Evolutionary conservation across 768 basidiomycete species (phyloP), one percentile per base, ranked within the genome.

Genomic region (Macrolepiota albuminosa): DNA sequence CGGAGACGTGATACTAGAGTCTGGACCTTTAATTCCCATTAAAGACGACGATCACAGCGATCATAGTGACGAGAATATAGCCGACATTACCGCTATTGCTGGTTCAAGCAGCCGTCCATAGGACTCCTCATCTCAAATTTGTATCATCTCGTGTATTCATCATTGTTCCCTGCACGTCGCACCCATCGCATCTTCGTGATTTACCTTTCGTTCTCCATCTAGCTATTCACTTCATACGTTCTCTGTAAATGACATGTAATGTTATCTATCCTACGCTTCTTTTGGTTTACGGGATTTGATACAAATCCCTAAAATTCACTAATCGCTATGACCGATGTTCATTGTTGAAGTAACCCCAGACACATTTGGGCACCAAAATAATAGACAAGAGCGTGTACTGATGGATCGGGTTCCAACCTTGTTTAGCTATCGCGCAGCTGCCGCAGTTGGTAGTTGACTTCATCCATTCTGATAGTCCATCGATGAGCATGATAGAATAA

Each of bases 1-100:
- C 64, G 83, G 80, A 21, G 89, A 91, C 64, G 72, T 91, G 26
- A 88, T 91, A 66, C 73, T 91, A 66, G 89, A 90, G 73, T 81
- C 87, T 21, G 89, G 89, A 1, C 88, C 89, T 4, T 79, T 82
- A 36, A 71, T 77, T 37, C 63, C 67, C n/a, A 43, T 42, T 14
- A 58, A 61, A 10, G 65, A 69, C 56, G 62, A 68, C 43, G 51
- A 60, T 40, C 57, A 49, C 45, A 54, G 37, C 26, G 33, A 13
- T 11, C 21, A 13, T 42, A 54, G 56, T 40, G 59, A 65, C 5
- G 65, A 61, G 18, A 53, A 26, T 42, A 53, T 58, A 52, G 56
- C 60, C 14, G 42, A 43, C 21, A n/a, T 54, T n/a, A 58, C 57
- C 51, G 62, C 65, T 26, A 58, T 61, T 31, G 65, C 65, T 24